These are phyloP conservation scores for Thelonectria blattea DNA, from an alignment of 2,329 filamentous ascomycete genomes.

Conservation along the genomic window DNA sequence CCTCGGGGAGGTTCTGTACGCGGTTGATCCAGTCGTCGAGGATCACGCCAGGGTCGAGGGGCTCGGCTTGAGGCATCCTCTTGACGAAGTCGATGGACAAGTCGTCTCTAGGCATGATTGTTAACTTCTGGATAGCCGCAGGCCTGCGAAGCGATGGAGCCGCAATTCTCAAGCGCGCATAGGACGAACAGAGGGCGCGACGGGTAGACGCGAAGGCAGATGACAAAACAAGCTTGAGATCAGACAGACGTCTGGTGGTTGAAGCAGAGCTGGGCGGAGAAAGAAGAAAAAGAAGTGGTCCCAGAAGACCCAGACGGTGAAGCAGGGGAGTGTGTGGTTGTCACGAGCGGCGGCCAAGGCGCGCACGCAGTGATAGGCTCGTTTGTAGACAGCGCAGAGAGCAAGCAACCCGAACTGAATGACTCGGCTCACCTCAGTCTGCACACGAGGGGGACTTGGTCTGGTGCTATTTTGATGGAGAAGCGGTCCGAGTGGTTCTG, in stretches of 20 bases:
- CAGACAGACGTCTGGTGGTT: slow-evolving; percentile 32
- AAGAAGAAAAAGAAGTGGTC: slow-evolving; percentile 36
- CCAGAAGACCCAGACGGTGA: slow-evolving; percentile 27
- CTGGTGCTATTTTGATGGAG: slow-evolving; percentile 6
- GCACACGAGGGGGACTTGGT: slow-evolving; percentile 26
- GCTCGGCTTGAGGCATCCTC: slow-evolving; percentile 68
- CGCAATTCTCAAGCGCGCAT: slow-evolving; percentile 29
- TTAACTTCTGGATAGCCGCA: slow-evolving; percentile 53
- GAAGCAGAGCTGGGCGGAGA: slow-evolving; percentile 30
- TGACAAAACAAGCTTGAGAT: slow-evolving; percentile 13
- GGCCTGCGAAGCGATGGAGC: slow-evolving; percentile 29
- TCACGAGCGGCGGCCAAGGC: slow-evolving; percentile 41
- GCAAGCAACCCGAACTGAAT: slow-evolving; percentile 41
- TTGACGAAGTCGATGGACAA: slow-evolving; percentile 72
- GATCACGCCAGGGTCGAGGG: slow-evolving; percentile 70
- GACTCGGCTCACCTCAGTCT: slow-evolving; percentile 42
- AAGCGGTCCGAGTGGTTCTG: not conserved
- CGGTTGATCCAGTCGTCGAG: slow-evolving; percentile 79
- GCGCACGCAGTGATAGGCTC: slow-evolving; percentile 32
- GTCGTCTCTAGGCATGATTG: slow-evolving; percentile 76
- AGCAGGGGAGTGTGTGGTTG: slow-evolving; percentile 35
- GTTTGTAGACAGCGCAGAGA: slow-evolving; percentile 34
- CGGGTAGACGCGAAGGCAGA: slow-evolving; percentile 24
- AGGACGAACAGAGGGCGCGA: slow-evolving; percentile 25
- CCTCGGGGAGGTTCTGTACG: slow-evolving; percentile 80